Evolutionary conservation across 31 red algal genomes (phyloP), one percentile per base, ranked within the genome.

Genomic region (Bonnemaisonia californica): DNA sequence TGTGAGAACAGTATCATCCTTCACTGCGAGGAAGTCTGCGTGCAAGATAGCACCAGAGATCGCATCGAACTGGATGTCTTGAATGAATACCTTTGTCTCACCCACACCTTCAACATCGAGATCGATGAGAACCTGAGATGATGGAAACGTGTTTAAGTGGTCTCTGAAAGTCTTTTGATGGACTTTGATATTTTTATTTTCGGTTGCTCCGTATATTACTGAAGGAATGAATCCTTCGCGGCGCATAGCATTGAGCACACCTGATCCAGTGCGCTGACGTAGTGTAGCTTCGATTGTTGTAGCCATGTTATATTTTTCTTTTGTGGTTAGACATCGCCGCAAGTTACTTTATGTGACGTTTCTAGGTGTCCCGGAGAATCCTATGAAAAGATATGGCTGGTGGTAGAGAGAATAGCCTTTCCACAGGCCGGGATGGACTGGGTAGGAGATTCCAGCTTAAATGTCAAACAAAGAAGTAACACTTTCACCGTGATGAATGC

Each of bases 21-120:
- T 30, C 58, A 80, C 55, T 27, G 55, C 57, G 55, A 67, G 37
- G 37, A 80, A 80, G 36, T 80, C 76, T 19, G 37, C 37, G 58
- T 80, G 76, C 31, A 36, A n/a, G 48, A 67, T 35, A n/a, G 29
- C 29, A 37, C 58, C 26, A 31, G n/a, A 35, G 58, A 80, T 26
- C 76, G 76, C 28, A 80, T 80, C 38, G 33, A n/a, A 42, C 55
- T 80, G 58, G 48, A 66, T 80, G 48, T 37, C 55, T 41, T 80
- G 24, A 23, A 80, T n/a, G 29, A 67, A 38, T 29, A 39, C 76
- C 33, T 22, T 23, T 27, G 24, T 21, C 32, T 21, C n/a, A 26
- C 38, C 38, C n/a, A 19, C 57, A n/a, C 58, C 58, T 35, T 80
- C 76, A 67, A 67, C 59, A 22, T 31, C 58, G 55, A 80, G 58